Base-by-base conservation (phyloP, 345 rosid genomes). In the Eucalyptus decipiens region DNA sequence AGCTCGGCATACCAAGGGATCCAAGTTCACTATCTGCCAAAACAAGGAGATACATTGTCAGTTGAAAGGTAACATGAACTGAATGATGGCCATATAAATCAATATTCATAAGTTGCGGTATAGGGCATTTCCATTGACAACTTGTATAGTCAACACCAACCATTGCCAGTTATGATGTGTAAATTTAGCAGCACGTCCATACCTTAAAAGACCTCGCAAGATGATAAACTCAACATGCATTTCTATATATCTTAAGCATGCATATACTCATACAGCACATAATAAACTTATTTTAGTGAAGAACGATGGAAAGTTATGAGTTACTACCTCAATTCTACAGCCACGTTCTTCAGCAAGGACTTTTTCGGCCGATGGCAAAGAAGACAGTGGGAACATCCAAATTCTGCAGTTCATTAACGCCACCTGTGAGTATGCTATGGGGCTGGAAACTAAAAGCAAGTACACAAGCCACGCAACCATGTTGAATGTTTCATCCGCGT, bases 1-100 rank as follows among this genome's bases (percentile, higher is more conserved):
- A 86, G 99, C 98, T 89, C 95, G 96, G 87, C 93, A 93, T 88
- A 97, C 99, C 92, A 97, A 91, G 86, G 96, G 93, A 93, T 97
- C 97, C 90, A 97, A 91, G 93, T 92, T 94, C 91, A 96, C 96
- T 80, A 97, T 92, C 99, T 97, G 89, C 69, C 93, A 90, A 81
- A 89, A 40, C 88, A 58, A 11, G 52, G 17, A 72, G 62, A 28
- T 49, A 62, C 40, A 62, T 62, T 26, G 40, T 67, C 30, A 88
- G 30, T 62, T 45, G 40, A 34, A 37, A 8, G 54, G 49, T 15
- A 67, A 51, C 87, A 30, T 34, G 32, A 56, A 52, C 2, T 34
- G 40, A 49, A 86, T 49, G 37, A 47, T 86, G 62, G 56, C 62
- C 67, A 50, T 52, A 56, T 45, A 76, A 52, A 52, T 62, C 47